phyloP scores from a whole-genome alignment of 139 green algal species.

The Micractinium sp. region DNA sequence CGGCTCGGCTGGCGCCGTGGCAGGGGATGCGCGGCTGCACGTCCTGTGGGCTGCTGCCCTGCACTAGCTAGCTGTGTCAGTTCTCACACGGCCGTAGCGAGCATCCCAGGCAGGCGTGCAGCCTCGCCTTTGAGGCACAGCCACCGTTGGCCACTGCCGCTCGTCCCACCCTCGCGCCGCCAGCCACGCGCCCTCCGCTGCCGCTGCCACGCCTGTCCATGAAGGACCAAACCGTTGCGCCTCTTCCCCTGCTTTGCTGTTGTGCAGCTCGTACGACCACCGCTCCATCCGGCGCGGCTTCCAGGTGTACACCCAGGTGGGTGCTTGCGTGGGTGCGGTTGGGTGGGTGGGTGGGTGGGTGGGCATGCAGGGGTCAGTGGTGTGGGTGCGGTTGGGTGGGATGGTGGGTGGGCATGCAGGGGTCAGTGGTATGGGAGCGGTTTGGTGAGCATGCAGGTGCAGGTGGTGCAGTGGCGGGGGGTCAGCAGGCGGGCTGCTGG shows the following conservation, averaged over 20 bases:
- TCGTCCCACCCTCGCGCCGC: no score
- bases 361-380: no score
- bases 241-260: not conserved
- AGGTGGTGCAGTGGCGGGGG: no score
- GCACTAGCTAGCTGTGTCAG: no score
- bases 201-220: not conserved
- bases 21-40: not conserved
- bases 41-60: no score
- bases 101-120: not conserved
- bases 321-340: not conserved
- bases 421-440: not conserved
- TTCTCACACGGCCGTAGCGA: no score
- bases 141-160: not conserved
- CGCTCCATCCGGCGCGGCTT: conserved; percentile 92
- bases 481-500: no score
- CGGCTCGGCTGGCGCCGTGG: not conserved
- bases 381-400: not conserved
- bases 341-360: not conserved
- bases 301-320: conserved; percentile 90
- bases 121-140: no score
- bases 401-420: not conserved
- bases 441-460: not conserved
- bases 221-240: not conserved
- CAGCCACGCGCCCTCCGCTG: not conserved
- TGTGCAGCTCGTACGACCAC: conserved; percentile 88